A percentile compares a stretch with the other conserved stretches of the same genome.
phyloP scores from a whole-genome alignment of 495 filamentous ascomycete species.

The Podospora bellae-mahoneyi region DNA sequence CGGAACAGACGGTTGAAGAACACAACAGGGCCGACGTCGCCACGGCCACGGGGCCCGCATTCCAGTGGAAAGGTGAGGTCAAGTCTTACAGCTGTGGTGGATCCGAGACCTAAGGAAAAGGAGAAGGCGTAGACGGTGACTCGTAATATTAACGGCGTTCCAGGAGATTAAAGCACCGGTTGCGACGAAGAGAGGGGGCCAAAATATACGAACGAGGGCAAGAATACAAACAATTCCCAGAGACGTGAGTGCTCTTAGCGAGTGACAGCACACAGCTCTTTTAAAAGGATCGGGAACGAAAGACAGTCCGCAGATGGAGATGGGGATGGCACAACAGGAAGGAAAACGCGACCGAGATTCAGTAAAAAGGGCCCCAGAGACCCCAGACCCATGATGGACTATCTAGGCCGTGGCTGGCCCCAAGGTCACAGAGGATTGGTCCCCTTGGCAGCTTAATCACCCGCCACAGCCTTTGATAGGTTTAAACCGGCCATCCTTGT shows the following conservation, averaged over 20 bases:
- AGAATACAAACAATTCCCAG: slow-evolving; percentile 16
- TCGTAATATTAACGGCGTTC: slow-evolving; percentile 8
- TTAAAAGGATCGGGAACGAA: slow-evolving; percentile 3
- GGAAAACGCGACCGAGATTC: slow-evolving; percentile 21
- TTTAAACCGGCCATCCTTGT: not conserved
- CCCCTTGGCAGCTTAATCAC: slow-evolving; percentile 14
- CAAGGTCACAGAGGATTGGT: slow-evolving; percentile 21
- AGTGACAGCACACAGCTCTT: slow-evolving; percentile 29
- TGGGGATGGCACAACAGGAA: slow-evolving; percentile 12
- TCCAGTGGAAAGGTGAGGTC: slow-evolving; percentile 6
- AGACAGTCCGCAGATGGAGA: slow-evolving; percentile 16
- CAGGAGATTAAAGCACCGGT: slow-evolving; percentile 10
- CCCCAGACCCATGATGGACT: slow-evolving; percentile 15
- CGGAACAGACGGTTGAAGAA: not conserved
- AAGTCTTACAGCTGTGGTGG: slow-evolving; percentile 4
- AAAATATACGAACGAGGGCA: slow-evolving; percentile 23
- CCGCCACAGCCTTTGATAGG: slow-evolving; percentile 17
- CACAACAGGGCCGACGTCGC: slow-evolving; percentile 9
- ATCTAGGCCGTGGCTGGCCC: slow-evolving; percentile 22
- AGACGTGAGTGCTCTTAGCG: slow-evolving; percentile 23
- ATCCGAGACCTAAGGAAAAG: slow-evolving; percentile 15
- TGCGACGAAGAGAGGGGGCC: slow-evolving; percentile 7
- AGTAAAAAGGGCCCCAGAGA: slow-evolving; percentile 15
- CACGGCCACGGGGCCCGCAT: slow-evolving; percentile 9
- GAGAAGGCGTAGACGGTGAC: slow-evolving; percentile 11